Percentiles rank a stretch among this genome's conserved stretches.
phyloP scores from a whole-genome alignment of 768 basidiomycete genomes.

The Lactifluus subvellereus region DNA sequence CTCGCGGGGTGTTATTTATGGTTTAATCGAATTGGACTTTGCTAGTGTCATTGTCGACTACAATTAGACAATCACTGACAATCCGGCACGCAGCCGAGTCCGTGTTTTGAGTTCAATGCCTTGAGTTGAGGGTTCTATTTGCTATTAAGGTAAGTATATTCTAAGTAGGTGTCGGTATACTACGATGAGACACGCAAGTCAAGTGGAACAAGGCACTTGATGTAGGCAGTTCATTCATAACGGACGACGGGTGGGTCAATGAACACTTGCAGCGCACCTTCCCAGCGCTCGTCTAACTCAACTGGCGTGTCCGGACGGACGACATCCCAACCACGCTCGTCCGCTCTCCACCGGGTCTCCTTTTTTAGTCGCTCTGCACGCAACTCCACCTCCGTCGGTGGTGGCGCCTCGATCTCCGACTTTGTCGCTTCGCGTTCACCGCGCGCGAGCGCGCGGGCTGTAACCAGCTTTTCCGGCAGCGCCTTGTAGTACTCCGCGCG shows the following conservation, averaged over 20 bases:
- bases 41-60: neutral
- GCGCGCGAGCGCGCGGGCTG: slow-evolving; percentile 68
- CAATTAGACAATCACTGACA: neutral
- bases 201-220: neutral
- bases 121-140: neutral
- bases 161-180: neutral
- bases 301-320: slow-evolving; percentile 57
- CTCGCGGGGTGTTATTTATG: neutral
- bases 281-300: slow-evolving; percentile 74
- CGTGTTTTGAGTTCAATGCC: neutral
- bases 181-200: neutral
- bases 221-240: slow-evolving; percentile 2
- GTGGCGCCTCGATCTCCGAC: slow-evolving; percentile 71
- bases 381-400: slow-evolving; percentile 84
- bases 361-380: slow-evolving; percentile 84
- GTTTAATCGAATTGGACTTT: neutral
- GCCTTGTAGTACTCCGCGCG: slow-evolving; percentile 72
- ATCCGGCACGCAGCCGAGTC: neutral
- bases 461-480: slow-evolving; percentile 58
- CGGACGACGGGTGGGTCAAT: slow-evolving; percentile 34
- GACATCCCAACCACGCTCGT: slow-evolving; percentile 75
- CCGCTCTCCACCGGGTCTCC: slow-evolving; percentile 79
- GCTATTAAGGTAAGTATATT: slow-evolving; percentile 6
- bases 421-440: slow-evolving; percentile 80
- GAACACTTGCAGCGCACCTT: slow-evolving; percentile 55